phyloP scores from a whole-genome alignment of 768 basidiomycete species.

The Hericium erinaceus region DNA sequence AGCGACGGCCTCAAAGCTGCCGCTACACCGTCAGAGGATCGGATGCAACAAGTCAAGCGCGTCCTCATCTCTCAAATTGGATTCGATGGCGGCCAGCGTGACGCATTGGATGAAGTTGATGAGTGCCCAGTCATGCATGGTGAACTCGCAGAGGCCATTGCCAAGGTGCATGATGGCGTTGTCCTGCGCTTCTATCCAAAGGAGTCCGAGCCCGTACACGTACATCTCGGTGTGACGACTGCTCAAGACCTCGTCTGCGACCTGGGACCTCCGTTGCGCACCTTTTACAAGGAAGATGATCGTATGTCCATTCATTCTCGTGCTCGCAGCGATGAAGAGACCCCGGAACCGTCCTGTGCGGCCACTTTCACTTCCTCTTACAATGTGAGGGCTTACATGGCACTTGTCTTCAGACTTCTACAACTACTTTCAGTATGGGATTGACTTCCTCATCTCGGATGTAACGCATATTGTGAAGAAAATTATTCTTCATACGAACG shows the following conservation, averaged over 20 bases:
- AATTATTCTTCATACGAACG: constrained; percentile 81
- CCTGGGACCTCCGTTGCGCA: constrained; percentile 66
- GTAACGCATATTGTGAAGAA: constrained; percentile 68
- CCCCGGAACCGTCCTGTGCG: constrained; percentile 43
- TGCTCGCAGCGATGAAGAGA: constrained; percentile 30
- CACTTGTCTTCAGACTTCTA: constrained; percentile 56
- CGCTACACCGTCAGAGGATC: constrained; percentile 30
- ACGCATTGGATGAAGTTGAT: constrained; percentile 65
- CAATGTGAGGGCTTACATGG: not conserved
- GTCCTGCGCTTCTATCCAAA: constrained; percentile 58
- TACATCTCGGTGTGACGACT: constrained; percentile 67
- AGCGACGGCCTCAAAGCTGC: constrained; percentile 28
- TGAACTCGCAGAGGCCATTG: constrained; percentile 57
- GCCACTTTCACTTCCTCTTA: not conserved
- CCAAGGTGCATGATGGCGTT: constrained; percentile 70
- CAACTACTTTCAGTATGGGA: constrained; percentile 87
- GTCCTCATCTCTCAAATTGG: constrained; percentile 67
- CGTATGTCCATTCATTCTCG: constrained; percentile 77
- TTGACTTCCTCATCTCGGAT: constrained; percentile 78
- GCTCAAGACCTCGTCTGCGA: constrained; percentile 76
- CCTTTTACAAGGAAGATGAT: constrained; percentile 85
- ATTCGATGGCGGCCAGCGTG: constrained; percentile 41
- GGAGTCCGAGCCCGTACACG: constrained; percentile 38
- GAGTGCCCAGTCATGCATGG: constrained; percentile 63
- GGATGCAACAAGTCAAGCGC: constrained; percentile 67